Base-by-base conservation (phyloP, 257 asterid species). In the Petunia axillaris region DNA sequence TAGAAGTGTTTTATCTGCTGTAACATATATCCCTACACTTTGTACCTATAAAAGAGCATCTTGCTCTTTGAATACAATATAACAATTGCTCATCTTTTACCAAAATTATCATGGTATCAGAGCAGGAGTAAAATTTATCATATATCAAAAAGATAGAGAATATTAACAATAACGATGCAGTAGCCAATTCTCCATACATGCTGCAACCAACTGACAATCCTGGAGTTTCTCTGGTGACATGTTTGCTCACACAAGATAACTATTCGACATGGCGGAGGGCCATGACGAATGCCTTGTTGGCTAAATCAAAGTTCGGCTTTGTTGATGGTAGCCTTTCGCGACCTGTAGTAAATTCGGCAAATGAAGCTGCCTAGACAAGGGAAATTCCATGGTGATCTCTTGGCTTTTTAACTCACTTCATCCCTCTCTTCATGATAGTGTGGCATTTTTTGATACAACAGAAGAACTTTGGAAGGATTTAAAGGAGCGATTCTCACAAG, bases 401-500 rank as follows among this genome's bases (percentile, higher is more conserved):
- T 58, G 55, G 68, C 3, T 77, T 35, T 77, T 77, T 38, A 77
- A 77, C 6, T 77, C 80, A 1, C 55, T 77, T 5, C 55, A 77
- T 40, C 57, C 71, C 6, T 4, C 25, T 2, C 70, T 58, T 38
- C 71, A 77, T 41, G 58, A 77, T 39, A 77, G 41, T 41, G 43
- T 58, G 10, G 80, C 25, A 6, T 77, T 5, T 39, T 58, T 76
- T 76, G 37, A 37, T 2, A 57, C 80, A 6, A 5, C 70, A 14
- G 0, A 0, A 14, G 80, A 58, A 15, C 2, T 57, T 8, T 76
- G 80, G 68, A 38, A 76, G 5, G 55, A 76, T 39, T n/a, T 76
- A 4, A 67, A 76, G 8, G 68, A 76, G 2, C 80, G 44, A 60
- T 60, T 77, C 16, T 77, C 71, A 40, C 81, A 77, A 77, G 73